Evolutionary conservation across 2,329 filamentous ascomycete genomes (phyloP).

Genomic region (Coniochaeta prunicola): DNA sequence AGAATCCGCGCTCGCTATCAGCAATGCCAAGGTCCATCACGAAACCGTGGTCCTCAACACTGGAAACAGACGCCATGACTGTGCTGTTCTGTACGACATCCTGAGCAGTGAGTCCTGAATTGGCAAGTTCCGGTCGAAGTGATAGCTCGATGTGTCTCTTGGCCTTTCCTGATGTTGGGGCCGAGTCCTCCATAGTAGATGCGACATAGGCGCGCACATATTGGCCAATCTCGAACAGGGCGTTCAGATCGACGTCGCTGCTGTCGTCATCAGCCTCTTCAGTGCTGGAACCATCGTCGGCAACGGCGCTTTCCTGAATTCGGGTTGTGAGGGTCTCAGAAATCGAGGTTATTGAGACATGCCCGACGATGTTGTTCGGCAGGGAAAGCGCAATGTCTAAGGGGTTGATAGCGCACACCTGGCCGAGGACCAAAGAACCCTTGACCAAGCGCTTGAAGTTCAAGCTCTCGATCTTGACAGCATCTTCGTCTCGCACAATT

Average conservation of each 20-base stretch:
- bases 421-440: constrained; percentile 82
- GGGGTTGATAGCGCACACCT: constrained; percentile 72
- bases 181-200: constrained; percentile 61
- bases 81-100: constrained; percentile 70
- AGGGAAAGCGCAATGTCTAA: constrained; percentile 75
- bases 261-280: constrained; percentile 33
- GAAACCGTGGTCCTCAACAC: constrained; percentile 92
- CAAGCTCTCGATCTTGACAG: constrained; percentile 73
- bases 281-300: constrained; percentile 35
- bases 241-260: constrained; percentile 62
- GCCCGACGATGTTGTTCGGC: constrained; percentile 88
- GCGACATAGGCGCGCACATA: constrained; percentile 80
- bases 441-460: constrained; percentile 86
- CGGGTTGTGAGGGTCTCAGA: constrained; percentile 71
- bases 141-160: constrained; percentile 85
- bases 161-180: constrained; percentile 47
- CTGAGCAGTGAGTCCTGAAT: constrained; percentile 63
- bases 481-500: constrained; percentile 44
- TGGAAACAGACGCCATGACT: constrained; percentile 80
- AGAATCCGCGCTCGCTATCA: constrained; percentile 66
- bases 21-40: constrained; percentile 86
- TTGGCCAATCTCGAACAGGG: constrained; percentile 76
- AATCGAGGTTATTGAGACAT: constrained; percentile 85
- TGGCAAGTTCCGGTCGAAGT: constrained; percentile 70
- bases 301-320: constrained; percentile 60